Conservation (phyloP, 2,329 filamentous ascomycete genomes). For the Cercospora sp. region DNA sequence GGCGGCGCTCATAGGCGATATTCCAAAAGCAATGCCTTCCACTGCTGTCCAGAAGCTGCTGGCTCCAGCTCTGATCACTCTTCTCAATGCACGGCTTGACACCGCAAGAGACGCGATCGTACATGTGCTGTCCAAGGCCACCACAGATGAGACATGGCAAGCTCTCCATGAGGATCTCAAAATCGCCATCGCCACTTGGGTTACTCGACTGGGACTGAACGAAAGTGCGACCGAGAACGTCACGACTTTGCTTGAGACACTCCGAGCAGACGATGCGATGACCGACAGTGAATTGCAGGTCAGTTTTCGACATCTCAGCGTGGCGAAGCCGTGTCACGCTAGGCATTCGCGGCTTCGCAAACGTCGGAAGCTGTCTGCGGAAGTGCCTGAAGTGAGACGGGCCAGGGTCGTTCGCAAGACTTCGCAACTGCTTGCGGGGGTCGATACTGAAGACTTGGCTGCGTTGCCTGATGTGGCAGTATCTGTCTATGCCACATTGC, state of each 20-base stretch:
- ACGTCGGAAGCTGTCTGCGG: conserved; percentile 20
- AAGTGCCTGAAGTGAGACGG: not conserved
- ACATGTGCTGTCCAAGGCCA: conserved; percentile 17
- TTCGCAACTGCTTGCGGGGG: conserved; percentile 24
- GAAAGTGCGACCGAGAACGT: conserved; percentile 22
- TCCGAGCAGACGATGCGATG: conserved; percentile 30
- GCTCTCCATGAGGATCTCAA: conserved; percentile 31
- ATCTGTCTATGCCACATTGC: conserved; percentile 26
- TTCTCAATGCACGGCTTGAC: conserved; percentile 13
- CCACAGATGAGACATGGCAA: conserved; percentile 19
- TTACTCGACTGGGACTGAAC: conserved; percentile 22
- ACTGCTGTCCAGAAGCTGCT: conserved; percentile 21
- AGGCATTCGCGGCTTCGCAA: conserved; percentile 21
- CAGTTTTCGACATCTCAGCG: conserved; percentile 25
- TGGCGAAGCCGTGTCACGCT: conserved; percentile 1
- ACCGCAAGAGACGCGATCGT: conserved; percentile 24
- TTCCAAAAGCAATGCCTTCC: conserved; percentile 9
- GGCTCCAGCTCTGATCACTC: conserved; percentile 20
- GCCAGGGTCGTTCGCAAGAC: not conserved
- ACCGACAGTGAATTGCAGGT: conserved; percentile 27
- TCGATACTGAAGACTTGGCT: conserved; percentile 22
- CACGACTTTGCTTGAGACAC: conserved; percentile 20
- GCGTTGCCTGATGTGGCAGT: conserved; percentile 24
- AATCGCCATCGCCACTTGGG: conserved; percentile 30
- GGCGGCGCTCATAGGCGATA: conserved; percentile 17